Conservation (phyloP, 1,139 yeast species). For the Yamadazyma diospyri region DNA sequence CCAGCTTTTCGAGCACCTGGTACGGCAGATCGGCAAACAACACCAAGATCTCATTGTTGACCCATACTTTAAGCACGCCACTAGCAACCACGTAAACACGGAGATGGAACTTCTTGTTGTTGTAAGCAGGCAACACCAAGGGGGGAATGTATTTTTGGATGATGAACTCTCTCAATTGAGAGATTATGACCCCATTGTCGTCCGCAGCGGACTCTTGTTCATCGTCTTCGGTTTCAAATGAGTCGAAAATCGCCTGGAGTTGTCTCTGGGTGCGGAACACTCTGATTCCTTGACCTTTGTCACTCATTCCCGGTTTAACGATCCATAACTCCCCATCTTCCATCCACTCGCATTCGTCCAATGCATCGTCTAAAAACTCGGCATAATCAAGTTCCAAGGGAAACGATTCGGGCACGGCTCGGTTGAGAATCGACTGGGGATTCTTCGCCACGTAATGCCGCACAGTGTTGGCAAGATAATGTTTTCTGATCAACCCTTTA, state of each 20-base stretch:
- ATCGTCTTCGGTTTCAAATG: conserved; percentile 63
- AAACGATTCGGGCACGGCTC: conserved; percentile 71
- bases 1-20: conserved; percentile 12
- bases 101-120: conserved; percentile 80
- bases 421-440: conserved; percentile 58
- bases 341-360: conserved; percentile 87
- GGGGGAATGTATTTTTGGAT: conserved; percentile 81
- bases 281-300: conserved; percentile 92
- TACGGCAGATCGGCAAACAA: conserved; percentile 68
- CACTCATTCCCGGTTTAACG: conserved; percentile 94
- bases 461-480: conserved; percentile 78
- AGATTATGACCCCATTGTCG: conserved; percentile 65
- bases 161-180: conserved; percentile 86
- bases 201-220: conserved; percentile 49
- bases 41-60: conserved; percentile 74
- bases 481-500: conserved; percentile 87
- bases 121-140: conserved; percentile 56
- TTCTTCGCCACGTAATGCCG: conserved; percentile 70
- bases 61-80: conserved; percentile 74
- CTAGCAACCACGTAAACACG: conserved; percentile 78
- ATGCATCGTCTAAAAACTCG: conserved; percentile 87
- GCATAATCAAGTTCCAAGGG: conserved; percentile 93
- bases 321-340: conserved; percentile 80
- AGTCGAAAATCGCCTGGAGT: conserved; percentile 76
- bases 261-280: conserved; percentile 75